Percentiles rank a stretch among this genome's conserved stretches.
These are phyloP conservation scores for Geoglossum glabrum DNA, from an alignment of 495 filamentous ascomycete genomes.

Conservation along the genomic window DNA sequence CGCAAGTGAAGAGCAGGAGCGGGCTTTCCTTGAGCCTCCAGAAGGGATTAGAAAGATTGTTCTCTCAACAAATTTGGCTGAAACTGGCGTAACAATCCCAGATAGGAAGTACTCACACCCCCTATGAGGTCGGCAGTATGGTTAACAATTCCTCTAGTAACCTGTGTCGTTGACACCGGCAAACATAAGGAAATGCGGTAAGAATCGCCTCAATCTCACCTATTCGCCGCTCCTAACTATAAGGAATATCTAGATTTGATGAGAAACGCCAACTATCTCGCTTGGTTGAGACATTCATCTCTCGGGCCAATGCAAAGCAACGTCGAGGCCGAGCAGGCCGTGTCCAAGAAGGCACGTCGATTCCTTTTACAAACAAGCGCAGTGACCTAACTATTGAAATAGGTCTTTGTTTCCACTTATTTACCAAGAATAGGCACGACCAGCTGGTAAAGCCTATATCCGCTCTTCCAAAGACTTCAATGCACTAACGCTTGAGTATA, in stretches of 20 bases:
- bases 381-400: conserved; percentile 53
- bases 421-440: conserved; percentile 75
- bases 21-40: conserved; percentile 25
- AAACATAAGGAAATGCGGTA: conserved; percentile 62
- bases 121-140: background rate
- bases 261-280: conserved; percentile 78
- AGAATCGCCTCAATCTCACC: background rate
- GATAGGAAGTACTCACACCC: conserved; percentile 23
- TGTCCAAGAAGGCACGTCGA: conserved; percentile 31
- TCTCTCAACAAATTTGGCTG: conserved; percentile 38
- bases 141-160: background rate
- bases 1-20: conserved; percentile 22
- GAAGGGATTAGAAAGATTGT: conserved; percentile 33
- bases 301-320: conserved; percentile 38
- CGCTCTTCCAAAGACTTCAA: conserved; percentile 11
- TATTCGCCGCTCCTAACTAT: background rate
- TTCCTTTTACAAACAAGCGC: conserved; percentile 51
- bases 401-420: conserved; percentile 86
- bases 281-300: conserved; percentile 82
- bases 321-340: conserved; percentile 38
- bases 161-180: conserved; percentile 33
- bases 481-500: background rate
- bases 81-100: conserved; percentile 39
- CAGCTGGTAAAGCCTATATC: conserved; percentile 15
- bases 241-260: conserved; percentile 37